Evolutionary conservation across 768 basidiomycete genomes (phyloP).

Genomic region (Rhodotorula paludigena): DNA sequence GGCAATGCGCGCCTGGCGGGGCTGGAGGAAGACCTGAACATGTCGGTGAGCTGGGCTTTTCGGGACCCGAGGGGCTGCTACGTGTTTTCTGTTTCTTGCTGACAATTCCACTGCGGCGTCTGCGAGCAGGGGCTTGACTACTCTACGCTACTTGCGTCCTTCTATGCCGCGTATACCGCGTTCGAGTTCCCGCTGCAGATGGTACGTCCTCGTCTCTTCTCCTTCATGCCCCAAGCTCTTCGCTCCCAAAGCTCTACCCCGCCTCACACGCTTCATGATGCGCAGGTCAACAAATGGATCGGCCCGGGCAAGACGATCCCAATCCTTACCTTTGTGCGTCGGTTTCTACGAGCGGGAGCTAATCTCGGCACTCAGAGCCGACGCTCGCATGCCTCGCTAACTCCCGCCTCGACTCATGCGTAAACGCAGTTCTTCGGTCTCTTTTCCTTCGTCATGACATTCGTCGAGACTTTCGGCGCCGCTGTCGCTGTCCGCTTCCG

Average conservation of each 20-base stretch:
- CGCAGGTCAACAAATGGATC: slow-evolving; percentile 8
- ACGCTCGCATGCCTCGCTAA: too few species aligned
- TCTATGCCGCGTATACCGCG: background rate
- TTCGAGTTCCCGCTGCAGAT: slow-evolving; percentile 8
- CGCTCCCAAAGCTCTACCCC: too few species aligned
- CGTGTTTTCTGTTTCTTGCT: background rate
- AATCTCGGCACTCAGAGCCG: too few species aligned
- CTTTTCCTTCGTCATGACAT: background rate
- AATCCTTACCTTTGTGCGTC: slow-evolving; percentile 4
- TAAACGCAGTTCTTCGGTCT: slow-evolving; percentile 25
- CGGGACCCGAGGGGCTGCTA: background rate
- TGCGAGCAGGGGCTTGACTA: slow-evolving; percentile 36
- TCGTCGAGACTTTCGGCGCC: slow-evolving; percentile 22
- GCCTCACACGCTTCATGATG: too few species aligned
- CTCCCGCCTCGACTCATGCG: too few species aligned
- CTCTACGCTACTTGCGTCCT: too few species aligned
- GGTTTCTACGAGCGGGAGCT: too few species aligned
- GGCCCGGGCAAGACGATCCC: slow-evolving; percentile 25
- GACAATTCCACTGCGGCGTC: too few species aligned
- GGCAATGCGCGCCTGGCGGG: too few species aligned
- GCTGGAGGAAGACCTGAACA: slow-evolving; percentile 39
- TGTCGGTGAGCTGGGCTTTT: slow-evolving; percentile 28
- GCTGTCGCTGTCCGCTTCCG: slow-evolving; percentile 29
- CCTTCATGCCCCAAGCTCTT: too few species aligned
- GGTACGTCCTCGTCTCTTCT: too few species aligned